These are phyloP conservation scores for Vitellaria paradoxa DNA, from an alignment of 179 eudicot species.

Conservation along the genomic window DNA sequence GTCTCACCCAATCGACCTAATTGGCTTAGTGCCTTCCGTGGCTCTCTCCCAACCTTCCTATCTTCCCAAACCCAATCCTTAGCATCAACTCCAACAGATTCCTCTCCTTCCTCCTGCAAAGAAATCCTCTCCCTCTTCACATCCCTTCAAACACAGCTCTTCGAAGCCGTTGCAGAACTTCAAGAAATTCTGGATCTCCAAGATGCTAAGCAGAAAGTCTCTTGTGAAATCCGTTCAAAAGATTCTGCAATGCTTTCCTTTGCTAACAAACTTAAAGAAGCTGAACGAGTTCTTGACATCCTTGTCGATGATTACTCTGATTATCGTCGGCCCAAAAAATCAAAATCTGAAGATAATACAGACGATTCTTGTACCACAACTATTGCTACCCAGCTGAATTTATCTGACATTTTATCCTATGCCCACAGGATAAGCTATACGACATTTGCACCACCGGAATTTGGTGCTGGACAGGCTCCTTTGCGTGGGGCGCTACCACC, in stretches of 20 bases:
- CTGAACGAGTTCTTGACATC: constrained; percentile 77
- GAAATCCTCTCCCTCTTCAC: constrained; percentile 62
- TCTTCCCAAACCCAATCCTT: constrained; percentile 57
- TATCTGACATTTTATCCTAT: constrained; percentile 76
- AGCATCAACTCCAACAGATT: constrained; percentile 35
- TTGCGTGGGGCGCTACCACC: constrained; percentile 96
- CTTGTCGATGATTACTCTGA: constrained; percentile 92
- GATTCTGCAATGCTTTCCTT: constrained; percentile 69
- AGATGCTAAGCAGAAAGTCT: constrained; percentile 67
- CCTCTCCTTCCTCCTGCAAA: constrained; percentile 61
- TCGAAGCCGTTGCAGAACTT: constrained; percentile 88
- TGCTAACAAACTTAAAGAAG: constrained; percentile 83
- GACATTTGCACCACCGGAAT: constrained; percentile 95
- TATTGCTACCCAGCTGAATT: constrained; percentile 62
- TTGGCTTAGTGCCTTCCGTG: constrained; percentile 85
- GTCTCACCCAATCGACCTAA: constrained; percentile 77
- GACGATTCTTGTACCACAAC: constrained; percentile 51
- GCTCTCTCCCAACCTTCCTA: constrained; percentile 60
- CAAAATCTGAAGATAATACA: constrained; percentile 40
- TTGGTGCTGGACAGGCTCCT: constrained; percentile 79
- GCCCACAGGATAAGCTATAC: constrained; percentile 96
- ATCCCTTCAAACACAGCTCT: constrained; percentile 75
- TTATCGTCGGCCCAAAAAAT: constrained; percentile 70
- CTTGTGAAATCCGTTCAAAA: constrained; percentile 56
- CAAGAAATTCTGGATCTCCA: constrained; percentile 94